A percentile compares a stretch with the other conserved stretches of the same genome.
Evolutionary conservation across 192 early-diverging fungal species (phyloP).

Genomic region (Coemansia sp.): DNA sequence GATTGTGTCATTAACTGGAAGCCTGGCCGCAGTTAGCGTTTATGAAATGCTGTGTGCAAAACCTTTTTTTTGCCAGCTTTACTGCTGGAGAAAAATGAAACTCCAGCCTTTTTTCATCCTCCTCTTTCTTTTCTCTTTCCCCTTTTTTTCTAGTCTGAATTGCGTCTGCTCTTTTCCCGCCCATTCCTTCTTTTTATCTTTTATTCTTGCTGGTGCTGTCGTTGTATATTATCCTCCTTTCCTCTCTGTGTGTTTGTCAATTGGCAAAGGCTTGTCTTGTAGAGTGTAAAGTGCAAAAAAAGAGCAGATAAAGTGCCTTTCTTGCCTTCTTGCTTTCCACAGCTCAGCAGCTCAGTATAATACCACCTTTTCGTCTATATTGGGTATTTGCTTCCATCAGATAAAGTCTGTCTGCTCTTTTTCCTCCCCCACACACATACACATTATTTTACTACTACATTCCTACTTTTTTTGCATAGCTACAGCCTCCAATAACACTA

Average conservation of each 20-base stretch:
- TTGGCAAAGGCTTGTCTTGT: not conserved
- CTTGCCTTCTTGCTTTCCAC: too few relatives aligned
- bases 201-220: not conserved
- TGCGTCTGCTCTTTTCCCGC: not conserved
- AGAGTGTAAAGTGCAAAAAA: not conserved
- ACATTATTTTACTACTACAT: too few relatives aligned
- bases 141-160: not conserved
- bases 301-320: not conserved
- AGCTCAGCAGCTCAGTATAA: too few relatives aligned
- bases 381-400: too few relatives aligned
- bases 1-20: too few relatives aligned
- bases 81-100: not conserved
- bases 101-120: not conserved
- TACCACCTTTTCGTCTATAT: too few relatives aligned
- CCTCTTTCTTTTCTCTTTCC: constrained; percentile 12
- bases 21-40: too few relatives aligned
- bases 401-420: too few relatives aligned
- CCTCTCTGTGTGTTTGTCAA: constrained; percentile 9
- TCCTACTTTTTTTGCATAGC: too few relatives aligned
- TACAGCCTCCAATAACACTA: too few relatives aligned
- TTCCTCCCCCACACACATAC: too few relatives aligned
- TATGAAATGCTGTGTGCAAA: not conserved
- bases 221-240: constrained; percentile 9
- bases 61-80: too few relatives aligned
- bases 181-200: not conserved